phyloP scores from a whole-genome alignment of 1,139 yeast genomes.

The Yamadazyma taylorii region DNA sequence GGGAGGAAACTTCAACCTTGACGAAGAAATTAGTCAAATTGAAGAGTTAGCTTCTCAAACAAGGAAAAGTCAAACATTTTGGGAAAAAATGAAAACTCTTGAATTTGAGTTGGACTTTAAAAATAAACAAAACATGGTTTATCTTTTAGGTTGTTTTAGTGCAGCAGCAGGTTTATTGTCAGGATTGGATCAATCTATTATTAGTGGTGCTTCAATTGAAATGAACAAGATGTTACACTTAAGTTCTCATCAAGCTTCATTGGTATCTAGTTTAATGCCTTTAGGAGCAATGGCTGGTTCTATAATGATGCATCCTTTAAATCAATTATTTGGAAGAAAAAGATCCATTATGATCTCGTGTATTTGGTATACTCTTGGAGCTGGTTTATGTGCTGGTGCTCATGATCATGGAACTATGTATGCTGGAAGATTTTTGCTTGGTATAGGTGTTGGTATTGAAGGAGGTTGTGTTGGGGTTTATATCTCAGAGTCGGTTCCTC shows the following conservation, averaged over 20 bases:
- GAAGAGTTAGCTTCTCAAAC: constrained; percentile 1
- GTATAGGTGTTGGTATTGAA: constrained; percentile 58
- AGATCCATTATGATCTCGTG: constrained; percentile 52
- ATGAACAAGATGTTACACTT: constrained; percentile 41
- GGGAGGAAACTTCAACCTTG: background rate
- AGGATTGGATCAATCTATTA: constrained; percentile 57
- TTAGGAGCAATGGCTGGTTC: constrained; percentile 58
- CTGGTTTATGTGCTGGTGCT: constrained; percentile 56
- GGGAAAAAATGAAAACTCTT: constrained; percentile 1
- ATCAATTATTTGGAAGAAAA: constrained; percentile 53
- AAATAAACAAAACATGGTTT: constrained; percentile 45
- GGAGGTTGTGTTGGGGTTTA: constrained; percentile 60
- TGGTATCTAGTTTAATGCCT: constrained; percentile 59
- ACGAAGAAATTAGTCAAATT: constrained; percentile 1
- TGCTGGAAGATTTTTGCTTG: constrained; percentile 55
- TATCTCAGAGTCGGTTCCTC: constrained; percentile 58
- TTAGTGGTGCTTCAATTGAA: constrained; percentile 57
- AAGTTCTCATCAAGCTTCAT: constrained; percentile 35
- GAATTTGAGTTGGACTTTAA: constrained; percentile 26
- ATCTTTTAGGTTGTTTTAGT: constrained; percentile 50
- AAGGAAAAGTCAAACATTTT: background rate
- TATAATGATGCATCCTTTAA: constrained; percentile 48
- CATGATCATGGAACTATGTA: constrained; percentile 40
- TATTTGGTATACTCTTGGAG: constrained; percentile 55
- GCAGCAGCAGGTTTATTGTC: constrained; percentile 61